Percentiles rank a stretch among this genome's conserved stretches.
Conservation (phyloP, 2,329 filamentous ascomycete genomes). For the Aspergillus felis region DNA sequence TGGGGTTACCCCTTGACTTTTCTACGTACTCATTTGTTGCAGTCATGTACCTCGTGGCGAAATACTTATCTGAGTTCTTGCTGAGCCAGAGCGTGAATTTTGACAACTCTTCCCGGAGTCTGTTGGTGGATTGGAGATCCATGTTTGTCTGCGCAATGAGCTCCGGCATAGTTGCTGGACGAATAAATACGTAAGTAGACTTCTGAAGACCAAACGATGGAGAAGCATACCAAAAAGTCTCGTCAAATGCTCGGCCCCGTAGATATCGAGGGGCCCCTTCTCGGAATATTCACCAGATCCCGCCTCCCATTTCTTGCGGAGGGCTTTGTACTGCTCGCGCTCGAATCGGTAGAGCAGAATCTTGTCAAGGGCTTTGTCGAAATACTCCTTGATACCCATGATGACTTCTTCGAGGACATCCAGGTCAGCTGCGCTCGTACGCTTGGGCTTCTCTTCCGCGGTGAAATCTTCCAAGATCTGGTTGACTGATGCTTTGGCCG, state of each 20-base stretch:
- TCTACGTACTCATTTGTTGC: slow-evolving; percentile 39
- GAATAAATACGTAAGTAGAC: slow-evolving; percentile 2
- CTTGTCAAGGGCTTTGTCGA: slow-evolving; percentile 82
- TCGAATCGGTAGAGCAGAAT: slow-evolving; percentile 94
- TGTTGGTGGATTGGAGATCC: slow-evolving; percentile 85
- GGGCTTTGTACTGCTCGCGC: slow-evolving; percentile 77
- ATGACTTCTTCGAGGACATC: slow-evolving; percentile 90
- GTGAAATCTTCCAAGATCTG: slow-evolving; percentile 79
- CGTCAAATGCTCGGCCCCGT: slow-evolving; percentile 87
- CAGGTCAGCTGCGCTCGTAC: slow-evolving; percentile 61
- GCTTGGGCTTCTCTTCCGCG: slow-evolving; percentile 63
- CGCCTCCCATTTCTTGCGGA: slow-evolving; percentile 66
- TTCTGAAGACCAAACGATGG: background rate
- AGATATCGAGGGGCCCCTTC: slow-evolving; percentile 74
- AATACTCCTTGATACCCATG: slow-evolving; percentile 84
- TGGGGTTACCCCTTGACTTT: slow-evolving; percentile 28
- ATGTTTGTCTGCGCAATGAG: slow-evolving; percentile 97
- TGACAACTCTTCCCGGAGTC: slow-evolving; percentile 81
- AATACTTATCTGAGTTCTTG: slow-evolving; percentile 72
- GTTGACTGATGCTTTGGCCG: slow-evolving; percentile 69
- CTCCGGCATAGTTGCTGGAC: slow-evolving; percentile 79
- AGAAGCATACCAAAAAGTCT: slow-evolving; percentile 72
- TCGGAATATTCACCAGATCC: slow-evolving; percentile 61
- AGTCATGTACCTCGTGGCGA: slow-evolving; percentile 49
- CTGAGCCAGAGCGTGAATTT: slow-evolving; percentile 84